These are phyloP conservation scores for Flaveria sonorensis DNA, from an alignment of 129 eudicot genomes.

Conservation along the genomic window DNA sequence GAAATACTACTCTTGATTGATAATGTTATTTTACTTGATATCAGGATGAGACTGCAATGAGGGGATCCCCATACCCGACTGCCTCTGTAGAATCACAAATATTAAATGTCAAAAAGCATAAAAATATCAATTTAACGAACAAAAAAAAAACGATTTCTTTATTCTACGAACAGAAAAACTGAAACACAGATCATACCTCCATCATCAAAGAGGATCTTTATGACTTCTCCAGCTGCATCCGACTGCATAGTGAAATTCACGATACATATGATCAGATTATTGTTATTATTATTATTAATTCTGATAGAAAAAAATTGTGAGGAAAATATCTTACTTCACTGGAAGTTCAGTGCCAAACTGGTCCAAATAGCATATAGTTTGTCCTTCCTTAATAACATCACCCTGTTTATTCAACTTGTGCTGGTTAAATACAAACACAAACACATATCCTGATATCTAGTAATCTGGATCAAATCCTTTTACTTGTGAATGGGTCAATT, in stretches of 20 bases:
- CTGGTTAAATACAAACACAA: constrained; percentile 2
- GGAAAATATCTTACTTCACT: constrained; percentile 54
- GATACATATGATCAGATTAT: neutral
- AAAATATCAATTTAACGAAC: neutral
- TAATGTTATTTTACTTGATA: constrained; percentile 41
- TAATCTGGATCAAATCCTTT: neutral
- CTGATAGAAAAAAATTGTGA: neutral
- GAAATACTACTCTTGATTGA: constrained; percentile 21
- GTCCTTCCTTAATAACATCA: constrained; percentile 77
- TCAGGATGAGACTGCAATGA: constrained; percentile 81
- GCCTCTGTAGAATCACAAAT: constrained; percentile 59
- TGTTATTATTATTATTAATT: neutral
- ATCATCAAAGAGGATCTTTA: constrained; percentile 71
- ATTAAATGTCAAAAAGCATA: neutral
- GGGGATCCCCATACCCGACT: constrained; percentile 92
- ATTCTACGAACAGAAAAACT: constrained; percentile 2
- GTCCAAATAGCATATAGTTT: constrained; percentile 74
- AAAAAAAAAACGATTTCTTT: neutral
- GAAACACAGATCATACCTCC: constrained; percentile 57
- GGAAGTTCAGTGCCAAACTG: constrained; percentile 77
- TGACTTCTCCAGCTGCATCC: constrained; percentile 80
- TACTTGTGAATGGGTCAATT: neutral
- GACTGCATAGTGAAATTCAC: constrained; percentile 52
- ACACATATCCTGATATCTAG: neutral
- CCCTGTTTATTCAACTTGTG: constrained; percentile 48